Evolutionary conservation across 371 early-diverging fungal species (phyloP), one percentile per base, ranked within the genome.

Genomic region (Mortierella sp.): DNA sequence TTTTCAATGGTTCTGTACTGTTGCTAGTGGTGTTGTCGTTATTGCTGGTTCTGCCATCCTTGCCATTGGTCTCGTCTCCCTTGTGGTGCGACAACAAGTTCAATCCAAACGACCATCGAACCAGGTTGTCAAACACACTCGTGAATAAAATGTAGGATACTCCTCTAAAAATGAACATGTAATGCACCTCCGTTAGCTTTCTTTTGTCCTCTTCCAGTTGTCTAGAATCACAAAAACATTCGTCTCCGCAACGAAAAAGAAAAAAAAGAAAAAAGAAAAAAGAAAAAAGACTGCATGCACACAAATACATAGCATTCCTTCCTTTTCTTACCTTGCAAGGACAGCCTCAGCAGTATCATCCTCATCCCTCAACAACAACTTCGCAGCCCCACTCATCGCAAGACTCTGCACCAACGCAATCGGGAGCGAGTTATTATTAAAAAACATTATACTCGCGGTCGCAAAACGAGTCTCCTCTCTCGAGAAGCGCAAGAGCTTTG

Each of bases 101-200:
- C 51, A 93, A 91, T 46, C 96, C 96, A 83, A 93, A 95, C 21
- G 94, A 94, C 95, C 95, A 96, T 43, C 95, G 90, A 51, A 95
- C 71, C 4, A 96, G 83, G 73, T 96, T 96, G 74, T 93, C 92
- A 80, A 95, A 91, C 74, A 95, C 90, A 34, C 93, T 94, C 78
- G 92, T 95, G 31, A 96, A 93, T 44, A 96, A 87, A 10, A 93
- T 92, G 74, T 96, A 96, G 0, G 95, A 92, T n/a, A 96, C 91
- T 4, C 95, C 95, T 73, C 96, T 92, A 28, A 59, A 40, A 43
- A 59, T 16, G 48, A 73, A 54, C n/a, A 40, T 40, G 46, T 21
- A 43, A 70, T 59, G 24, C 71, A 64, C 53, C 34, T 19, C 67
- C 24, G 5, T 46, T 31, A 26, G 67, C 26, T 57, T 4, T 14